Percentiles rank a stretch among this genome's conserved stretches.
Conservation (phyloP, 1,139 yeast species). For the Geotrichum phurueaensis region DNA sequence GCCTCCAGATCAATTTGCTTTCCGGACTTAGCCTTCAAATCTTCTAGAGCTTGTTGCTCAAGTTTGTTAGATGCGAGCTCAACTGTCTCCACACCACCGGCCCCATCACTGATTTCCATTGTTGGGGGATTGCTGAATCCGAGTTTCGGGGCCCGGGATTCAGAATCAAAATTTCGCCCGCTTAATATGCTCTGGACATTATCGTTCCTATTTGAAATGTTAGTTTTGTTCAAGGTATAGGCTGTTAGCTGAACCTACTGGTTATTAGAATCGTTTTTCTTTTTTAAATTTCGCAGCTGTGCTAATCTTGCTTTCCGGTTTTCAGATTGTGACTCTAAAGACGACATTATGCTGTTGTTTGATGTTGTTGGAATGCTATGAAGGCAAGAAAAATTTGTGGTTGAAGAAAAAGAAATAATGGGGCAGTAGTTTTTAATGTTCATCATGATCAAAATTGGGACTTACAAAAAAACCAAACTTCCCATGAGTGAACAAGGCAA, state of each 20-base stretch:
- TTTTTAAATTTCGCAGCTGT: constrained; percentile 34
- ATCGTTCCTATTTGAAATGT: constrained; percentile 9
- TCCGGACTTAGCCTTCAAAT: constrained; percentile 23
- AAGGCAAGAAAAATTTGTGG: not conserved
- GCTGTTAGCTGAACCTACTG: not conserved
- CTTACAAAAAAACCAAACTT: too few relatives aligned
- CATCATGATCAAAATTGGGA: not conserved
- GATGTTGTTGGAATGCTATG: not conserved
- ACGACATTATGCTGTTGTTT: constrained; percentile 24
- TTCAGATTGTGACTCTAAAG: constrained; percentile 38
- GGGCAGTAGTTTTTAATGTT: not conserved
- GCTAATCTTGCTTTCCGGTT: constrained; percentile 39
- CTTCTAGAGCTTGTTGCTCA: constrained; percentile 30
- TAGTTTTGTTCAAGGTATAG: not conserved
- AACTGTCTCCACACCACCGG: constrained; percentile 34
- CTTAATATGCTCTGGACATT: constrained; percentile 15
- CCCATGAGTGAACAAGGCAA: too few relatives aligned
- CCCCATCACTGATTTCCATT: not conserved
- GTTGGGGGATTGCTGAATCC: constrained; percentile 37
- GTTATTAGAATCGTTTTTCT: constrained; percentile 21
- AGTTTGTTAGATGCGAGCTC: constrained; percentile 36
- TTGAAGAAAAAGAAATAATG: not conserved
- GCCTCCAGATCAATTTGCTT: constrained; percentile 23
- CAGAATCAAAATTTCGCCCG: constrained; percentile 36
- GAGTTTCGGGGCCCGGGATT: constrained; percentile 30